Evolutionary conservation across 176 grass and related monocot species (phyloP).

Genomic region (Thinopyrum elongatum): DNA sequence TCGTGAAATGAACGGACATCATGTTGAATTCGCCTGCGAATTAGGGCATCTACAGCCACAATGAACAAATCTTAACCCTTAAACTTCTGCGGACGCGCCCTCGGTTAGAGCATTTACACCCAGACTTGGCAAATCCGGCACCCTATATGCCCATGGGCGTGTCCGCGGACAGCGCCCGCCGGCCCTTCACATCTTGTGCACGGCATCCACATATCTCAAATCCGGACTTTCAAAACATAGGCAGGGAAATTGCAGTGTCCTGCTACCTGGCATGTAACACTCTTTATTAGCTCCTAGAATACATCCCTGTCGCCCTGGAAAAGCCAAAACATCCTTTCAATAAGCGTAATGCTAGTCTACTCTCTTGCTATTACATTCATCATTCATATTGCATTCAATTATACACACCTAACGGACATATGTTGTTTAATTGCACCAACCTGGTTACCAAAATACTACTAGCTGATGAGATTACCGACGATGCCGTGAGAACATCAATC

Average conservation of each 20-base stretch:
- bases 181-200: too few relatives aligned
- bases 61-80: too few relatives aligned
- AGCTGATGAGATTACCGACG: neutral
- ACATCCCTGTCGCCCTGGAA: neutral
- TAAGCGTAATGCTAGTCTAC: neutral
- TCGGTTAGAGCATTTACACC: too few relatives aligned
- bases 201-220: too few relatives aligned
- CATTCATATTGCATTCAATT: neutral
- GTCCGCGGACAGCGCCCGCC: too few relatives aligned
- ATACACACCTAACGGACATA: neutral
- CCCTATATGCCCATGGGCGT: too few relatives aligned
- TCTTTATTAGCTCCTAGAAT: neutral
- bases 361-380: neutral
- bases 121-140: too few relatives aligned
- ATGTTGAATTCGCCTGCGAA: too few relatives aligned
- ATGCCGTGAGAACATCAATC: neutral
- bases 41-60: too few relatives aligned
- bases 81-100: too few relatives aligned
- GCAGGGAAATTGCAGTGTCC: neutral
- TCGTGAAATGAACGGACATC: too few relatives aligned
- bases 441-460: neutral
- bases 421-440: neutral
- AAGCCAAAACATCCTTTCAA: neutral
- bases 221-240: neutral
- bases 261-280: neutral